These are phyloP conservation scores for Kodamaea hsintzibuensis DNA, from an alignment of 805 yeast species.

Conservation along the genomic window DNA sequence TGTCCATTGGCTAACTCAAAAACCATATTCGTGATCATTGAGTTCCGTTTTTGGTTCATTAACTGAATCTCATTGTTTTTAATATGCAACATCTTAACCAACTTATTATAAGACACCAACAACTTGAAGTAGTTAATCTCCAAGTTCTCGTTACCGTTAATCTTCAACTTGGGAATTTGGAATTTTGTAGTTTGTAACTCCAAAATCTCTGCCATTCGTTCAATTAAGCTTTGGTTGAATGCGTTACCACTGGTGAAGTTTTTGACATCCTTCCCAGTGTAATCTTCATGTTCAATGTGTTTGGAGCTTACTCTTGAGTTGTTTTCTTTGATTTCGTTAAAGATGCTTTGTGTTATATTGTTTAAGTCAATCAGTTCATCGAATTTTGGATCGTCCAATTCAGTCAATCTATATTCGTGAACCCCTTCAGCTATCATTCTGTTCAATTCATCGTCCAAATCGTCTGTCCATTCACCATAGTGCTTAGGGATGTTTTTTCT, in stretches of 20 bases:
- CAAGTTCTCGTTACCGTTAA: conserved; percentile 8
- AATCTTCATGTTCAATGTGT: conserved; percentile 1
- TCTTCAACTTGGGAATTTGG: conserved; percentile 6
- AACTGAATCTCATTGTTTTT: conserved; percentile 17
- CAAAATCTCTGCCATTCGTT: not conserved
- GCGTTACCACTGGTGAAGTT: conserved; percentile 7
- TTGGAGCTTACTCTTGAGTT: not conserved
- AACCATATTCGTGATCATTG: conserved; percentile 7
- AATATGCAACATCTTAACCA: conserved; percentile 12
- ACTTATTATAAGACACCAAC: conserved; percentile 15
- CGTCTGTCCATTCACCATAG: conserved; percentile 11
- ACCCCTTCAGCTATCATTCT: conserved; percentile 7
- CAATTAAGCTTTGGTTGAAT: conserved; percentile 9
- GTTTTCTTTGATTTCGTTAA: conserved; percentile 7
- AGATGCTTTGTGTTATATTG: conserved; percentile 2
- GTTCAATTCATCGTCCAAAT: conserved; percentile 9
- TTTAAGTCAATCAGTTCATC: conserved; percentile 8
- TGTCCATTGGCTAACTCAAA: conserved; percentile 8
- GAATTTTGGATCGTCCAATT: conserved; percentile 6
- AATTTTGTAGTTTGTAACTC: conserved; percentile 3
- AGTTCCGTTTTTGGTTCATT: conserved; percentile 14
- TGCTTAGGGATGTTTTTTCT: conserved; percentile 5
- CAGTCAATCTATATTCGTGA: not conserved
- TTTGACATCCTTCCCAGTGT: conserved; percentile 5
- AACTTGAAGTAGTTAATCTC: conserved; percentile 17